Conservation (phyloP, 2,329 filamentous ascomycete genomes). For the Apiospora arundinis region DNA sequence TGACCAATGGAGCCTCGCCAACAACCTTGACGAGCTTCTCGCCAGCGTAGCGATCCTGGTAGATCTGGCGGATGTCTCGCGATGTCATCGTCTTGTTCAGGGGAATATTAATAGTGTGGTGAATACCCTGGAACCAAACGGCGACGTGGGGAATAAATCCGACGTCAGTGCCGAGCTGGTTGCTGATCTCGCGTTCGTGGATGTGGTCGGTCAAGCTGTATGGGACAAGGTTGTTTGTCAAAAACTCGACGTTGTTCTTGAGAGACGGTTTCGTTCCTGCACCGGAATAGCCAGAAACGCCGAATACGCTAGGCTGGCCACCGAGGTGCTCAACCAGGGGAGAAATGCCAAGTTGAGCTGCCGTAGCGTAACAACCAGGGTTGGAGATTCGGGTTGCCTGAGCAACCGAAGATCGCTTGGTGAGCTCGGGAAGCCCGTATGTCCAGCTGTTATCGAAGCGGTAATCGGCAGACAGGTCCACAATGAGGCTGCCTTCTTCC, state of each 20-base stretch:
- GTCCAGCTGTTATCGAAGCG: constrained; percentile 87
- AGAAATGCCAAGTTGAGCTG: constrained; percentile 86
- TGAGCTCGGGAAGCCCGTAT: constrained; percentile 88
- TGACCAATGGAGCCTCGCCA: constrained; percentile 86
- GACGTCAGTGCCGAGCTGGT: constrained; percentile 75
- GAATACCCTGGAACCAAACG: constrained; percentile 96
- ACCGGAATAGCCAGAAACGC: constrained; percentile 92
- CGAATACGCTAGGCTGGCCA: constrained; percentile 83
- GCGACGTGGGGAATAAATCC: constrained; percentile 94
- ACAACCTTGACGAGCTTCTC: constrained; percentile 94
- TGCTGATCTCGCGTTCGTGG: constrained; percentile 88
- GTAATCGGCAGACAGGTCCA: constrained; percentile 97
- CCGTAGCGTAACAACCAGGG: constrained; percentile 95
- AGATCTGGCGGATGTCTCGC: constrained; percentile 90
- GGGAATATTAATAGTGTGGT: constrained; percentile 89
- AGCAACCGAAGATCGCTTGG: constrained; percentile 77
- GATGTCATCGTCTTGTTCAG: constrained; percentile 86
- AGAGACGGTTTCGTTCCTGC: constrained; percentile 92
- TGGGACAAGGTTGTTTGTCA: constrained; percentile 87
- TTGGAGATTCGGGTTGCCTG: constrained; percentile 85
- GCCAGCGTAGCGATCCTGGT: constrained; percentile 94
- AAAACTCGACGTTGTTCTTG: constrained; percentile 87
- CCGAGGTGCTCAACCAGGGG: constrained; percentile 79
- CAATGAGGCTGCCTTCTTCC: constrained; percentile 72
- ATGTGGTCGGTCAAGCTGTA: constrained; percentile 94